These are phyloP conservation scores for Penicillium samsonianum DNA, from an alignment of 495 filamentous ascomycete genomes.

Conservation along the genomic window DNA sequence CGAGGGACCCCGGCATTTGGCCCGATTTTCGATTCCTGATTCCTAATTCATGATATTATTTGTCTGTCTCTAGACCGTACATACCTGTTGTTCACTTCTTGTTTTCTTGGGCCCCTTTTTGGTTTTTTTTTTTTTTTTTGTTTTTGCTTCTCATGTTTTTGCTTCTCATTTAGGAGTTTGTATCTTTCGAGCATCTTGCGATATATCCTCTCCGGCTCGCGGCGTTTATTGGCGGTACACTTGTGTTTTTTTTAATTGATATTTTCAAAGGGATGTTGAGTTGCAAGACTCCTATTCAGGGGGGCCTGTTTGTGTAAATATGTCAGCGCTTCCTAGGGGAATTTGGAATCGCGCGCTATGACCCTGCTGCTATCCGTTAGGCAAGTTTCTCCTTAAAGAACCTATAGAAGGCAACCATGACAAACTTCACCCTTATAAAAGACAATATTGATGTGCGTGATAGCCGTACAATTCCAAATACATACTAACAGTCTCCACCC, in stretches of 20 bases:
- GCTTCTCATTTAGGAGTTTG: not conserved
- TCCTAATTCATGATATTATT: conserved; percentile 2
- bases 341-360: conserved; percentile 14
- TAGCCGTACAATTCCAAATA: conserved; percentile 11
- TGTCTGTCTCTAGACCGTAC: not conserved
- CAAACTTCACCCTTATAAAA: not conserved
- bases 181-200: conserved; percentile 1
- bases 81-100: conserved; percentile 2
- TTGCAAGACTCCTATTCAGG: not conserved
- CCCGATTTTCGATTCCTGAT: conserved; percentile 78
- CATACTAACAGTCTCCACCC: not conserved
- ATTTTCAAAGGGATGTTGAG: not conserved
- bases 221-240: not conserved
- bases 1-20: conserved; percentile 72
- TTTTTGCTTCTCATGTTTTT: not conserved
- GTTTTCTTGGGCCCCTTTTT: conserved; percentile 1
- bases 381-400: not conserved
- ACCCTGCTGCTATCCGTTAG: not conserved
- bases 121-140: not conserved
- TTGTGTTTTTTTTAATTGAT: not conserved
- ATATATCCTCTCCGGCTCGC: conserved; percentile 1
- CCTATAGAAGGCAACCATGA: not conserved
- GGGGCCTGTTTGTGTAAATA: conserved; percentile 7
- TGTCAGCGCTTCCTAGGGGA: not conserved
- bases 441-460: not conserved